phyloP scores from a whole-genome alignment of 257 asterid species.

The Nicotiana tomentosiformis region DNA sequence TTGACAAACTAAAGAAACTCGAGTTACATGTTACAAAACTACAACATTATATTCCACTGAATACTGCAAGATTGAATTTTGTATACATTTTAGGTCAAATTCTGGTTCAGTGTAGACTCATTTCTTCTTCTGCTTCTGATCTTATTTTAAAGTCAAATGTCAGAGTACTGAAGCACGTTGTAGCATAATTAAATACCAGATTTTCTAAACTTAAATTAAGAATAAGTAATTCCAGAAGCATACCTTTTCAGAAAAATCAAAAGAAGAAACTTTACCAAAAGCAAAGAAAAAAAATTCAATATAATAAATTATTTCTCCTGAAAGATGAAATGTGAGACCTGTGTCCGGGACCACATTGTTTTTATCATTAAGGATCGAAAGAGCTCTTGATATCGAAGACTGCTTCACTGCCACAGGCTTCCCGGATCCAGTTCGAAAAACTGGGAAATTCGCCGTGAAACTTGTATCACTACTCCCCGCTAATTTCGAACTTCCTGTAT shows the following conservation, averaged over 20 bases:
- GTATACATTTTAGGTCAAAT: background rate
- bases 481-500: conserved; percentile 50
- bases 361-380: conserved; percentile 51
- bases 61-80: background rate
- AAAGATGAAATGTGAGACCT: background rate
- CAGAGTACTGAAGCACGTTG: background rate
- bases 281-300: too few species aligned
- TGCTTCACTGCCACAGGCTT: conserved; percentile 46
- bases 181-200: background rate
- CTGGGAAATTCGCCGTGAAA: conserved; percentile 26
- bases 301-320: background rate
- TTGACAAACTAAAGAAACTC: background rate
- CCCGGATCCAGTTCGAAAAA: conserved; percentile 67
- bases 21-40: background rate
- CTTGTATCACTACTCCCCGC: conserved; percentile 32
- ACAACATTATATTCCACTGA: background rate
- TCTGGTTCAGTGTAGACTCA: background rate
- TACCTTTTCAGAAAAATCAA: background rate
- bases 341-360: conserved; percentile 9
- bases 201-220: background rate
- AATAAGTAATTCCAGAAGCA: background rate
- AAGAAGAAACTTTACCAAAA: background rate
- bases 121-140: background rate
- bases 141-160: background rate
- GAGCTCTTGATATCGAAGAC: conserved; percentile 64